Conservation (phyloP, 1,284 basidiomycete species). For the Pseudozyma hubeiensis region DNA sequence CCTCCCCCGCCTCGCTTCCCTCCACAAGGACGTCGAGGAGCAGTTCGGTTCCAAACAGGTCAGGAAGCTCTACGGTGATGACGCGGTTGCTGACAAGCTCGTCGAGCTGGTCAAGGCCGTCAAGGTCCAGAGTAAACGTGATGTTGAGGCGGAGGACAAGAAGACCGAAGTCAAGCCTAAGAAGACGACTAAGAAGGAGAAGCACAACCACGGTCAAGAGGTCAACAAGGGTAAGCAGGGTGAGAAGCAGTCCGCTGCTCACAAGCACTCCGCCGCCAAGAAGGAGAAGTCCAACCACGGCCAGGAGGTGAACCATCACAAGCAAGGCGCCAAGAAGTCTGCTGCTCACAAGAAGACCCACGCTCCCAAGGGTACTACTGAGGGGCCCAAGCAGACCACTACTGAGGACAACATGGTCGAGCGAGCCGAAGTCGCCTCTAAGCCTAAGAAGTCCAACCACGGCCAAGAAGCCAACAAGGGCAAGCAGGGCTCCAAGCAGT, state of each 20-base stretch:
- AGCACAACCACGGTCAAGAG: background rate
- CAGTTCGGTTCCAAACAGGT: conserved; percentile 17
- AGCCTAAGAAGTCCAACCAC: background rate
- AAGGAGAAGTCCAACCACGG: conserved; percentile 4
- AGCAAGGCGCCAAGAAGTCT: background rate
- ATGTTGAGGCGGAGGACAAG: conserved; percentile 3
- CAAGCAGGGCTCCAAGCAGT: background rate
- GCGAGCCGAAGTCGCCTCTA: background rate
- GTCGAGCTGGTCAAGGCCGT: conserved; percentile 18
- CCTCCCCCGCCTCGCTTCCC: conserved; percentile 17
- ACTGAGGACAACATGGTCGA: background rate
- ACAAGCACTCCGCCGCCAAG: background rate
- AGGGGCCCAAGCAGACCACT: conserved; percentile 2
- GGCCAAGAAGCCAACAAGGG: background rate
- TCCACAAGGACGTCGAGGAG: conserved; percentile 22
- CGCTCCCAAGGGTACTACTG: background rate
- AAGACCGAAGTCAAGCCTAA: conserved; percentile 1
- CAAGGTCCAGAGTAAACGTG: conserved; percentile 10
- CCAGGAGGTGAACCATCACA: conserved; percentile 1
- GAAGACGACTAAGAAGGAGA: background rate
- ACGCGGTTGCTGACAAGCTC: conserved; percentile 18
- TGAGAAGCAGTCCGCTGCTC: conserved; percentile 8
- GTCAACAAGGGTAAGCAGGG: conserved; percentile 20
- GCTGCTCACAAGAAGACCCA: background rate
- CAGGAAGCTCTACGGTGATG: conserved; percentile 22